Conservation (phyloP, 768 basidiomycete species). For the Phaffia australis region DNA sequence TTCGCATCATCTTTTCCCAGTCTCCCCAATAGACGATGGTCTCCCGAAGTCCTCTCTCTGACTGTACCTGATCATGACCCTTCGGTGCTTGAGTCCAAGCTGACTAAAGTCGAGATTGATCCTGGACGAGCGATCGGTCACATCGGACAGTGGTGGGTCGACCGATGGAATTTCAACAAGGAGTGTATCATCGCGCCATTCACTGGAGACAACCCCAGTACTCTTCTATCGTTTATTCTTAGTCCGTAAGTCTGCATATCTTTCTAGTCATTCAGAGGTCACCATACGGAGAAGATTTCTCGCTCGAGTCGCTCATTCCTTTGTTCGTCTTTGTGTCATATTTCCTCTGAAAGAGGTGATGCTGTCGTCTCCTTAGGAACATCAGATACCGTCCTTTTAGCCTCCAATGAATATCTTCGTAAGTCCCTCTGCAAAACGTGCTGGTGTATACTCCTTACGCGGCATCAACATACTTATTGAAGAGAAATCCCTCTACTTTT, state of each 20-base stretch:
- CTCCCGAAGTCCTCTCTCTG: conserved; percentile 1
- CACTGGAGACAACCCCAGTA: conserved; percentile 78
- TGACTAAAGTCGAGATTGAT: conserved; percentile 65
- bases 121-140: conserved; percentile 57
- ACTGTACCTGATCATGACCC: background rate
- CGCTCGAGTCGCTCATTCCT: background rate
- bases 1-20: background rate
- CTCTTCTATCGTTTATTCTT: conserved; percentile 49
- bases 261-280: background rate
- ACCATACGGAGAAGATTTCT: background rate
- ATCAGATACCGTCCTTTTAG: conserved; percentile 69
- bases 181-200: conserved; percentile 73
- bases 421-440: conserved; percentile 27
- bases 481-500: no score
- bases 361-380: conserved; percentile 79
- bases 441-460: background rate
- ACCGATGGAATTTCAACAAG: conserved; percentile 62
- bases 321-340: background rate
- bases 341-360: conserved; percentile 45
- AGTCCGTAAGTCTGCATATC: conserved; percentile 31
- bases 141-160: conserved; percentile 58
- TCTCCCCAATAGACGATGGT: conserved; percentile 9
- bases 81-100: conserved; percentile 50
- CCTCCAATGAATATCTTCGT: conserved; percentile 43
- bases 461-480: background rate